Evolutionary conservation across 192 early-diverging fungal species (phyloP), one percentile per base, ranked within the genome.

Genomic region (Coemansia sp.): DNA sequence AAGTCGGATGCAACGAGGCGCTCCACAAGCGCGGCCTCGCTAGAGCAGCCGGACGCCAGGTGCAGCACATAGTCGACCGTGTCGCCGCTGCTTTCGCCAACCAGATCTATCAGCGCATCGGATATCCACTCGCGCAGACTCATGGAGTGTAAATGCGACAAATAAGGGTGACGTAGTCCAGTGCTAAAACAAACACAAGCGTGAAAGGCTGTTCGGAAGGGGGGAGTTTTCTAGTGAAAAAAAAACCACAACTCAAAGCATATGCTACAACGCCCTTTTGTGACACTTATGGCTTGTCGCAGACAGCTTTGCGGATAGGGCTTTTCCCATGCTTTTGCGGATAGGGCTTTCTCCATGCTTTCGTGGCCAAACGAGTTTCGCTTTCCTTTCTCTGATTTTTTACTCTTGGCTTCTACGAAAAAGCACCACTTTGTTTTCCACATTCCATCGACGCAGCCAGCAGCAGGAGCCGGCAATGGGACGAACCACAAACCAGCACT

Each of bases 1-100:
- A 93, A 81, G 18, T 90, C 89, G 29, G 84, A 85, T 20, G 74
- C 84, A 40, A 75, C 69, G 3, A 96, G 83, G 8, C 74, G 70
- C 33, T 61, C 34, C 2, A 80, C 64, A 21, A 96, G 75, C 26
- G 60, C 66, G 31, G 79, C 48, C 23, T 58, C 68, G 59, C 64
- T 72, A 21, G 31, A 20, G 63, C 78, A 62, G n/a, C 58, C 66
- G 15, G 62, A 28, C 9, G 66, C 79, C 28, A 82, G 55, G 53
- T 82, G 70, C 35, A 82, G 23, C 2, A 74, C 68, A 60, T 73
- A 82, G 31, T 82, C 79, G 56, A 82, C 75, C 13, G 72, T 64
- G 8, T 82, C 79, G 43, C 60, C 62, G 65, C 59, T 76, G 62
- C 68, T 77, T 30, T 77, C 67, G 49, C 79, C 79, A 34, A 76